phyloP scores from a whole-genome alignment of 2,329 filamentous ascomycete genomes.

The Penicillium sp. region DNA sequence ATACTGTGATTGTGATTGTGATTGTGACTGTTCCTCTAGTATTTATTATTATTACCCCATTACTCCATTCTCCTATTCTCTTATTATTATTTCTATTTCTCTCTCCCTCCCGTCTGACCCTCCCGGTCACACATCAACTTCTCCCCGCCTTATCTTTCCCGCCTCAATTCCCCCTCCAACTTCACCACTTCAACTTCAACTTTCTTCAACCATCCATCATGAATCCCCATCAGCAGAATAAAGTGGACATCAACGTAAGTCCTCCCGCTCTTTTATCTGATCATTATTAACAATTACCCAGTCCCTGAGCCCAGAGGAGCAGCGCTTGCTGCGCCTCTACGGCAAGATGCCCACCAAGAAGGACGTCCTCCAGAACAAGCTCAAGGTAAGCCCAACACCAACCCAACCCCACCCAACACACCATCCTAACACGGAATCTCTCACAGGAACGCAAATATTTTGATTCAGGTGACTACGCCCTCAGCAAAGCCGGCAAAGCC shows the following conservation, averaged over 20 bases:
- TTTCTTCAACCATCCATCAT: constrained; percentile 52
- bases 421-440: not conserved
- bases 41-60: not conserved
- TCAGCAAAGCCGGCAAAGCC: constrained; percentile 96
- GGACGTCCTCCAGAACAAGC: constrained; percentile 94
- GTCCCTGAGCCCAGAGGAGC: constrained; percentile 92
- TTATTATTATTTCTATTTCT: not conserved
- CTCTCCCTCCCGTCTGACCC: not conserved
- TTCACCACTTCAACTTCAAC: not conserved
- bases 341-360: constrained; percentile 96
- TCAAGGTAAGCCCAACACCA: constrained; percentile 62
- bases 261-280: not conserved
- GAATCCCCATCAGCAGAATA: constrained; percentile 98
- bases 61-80: not conserved
- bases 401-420: not conserved
- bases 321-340: constrained; percentile 93
- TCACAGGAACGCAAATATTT: constrained; percentile 94
- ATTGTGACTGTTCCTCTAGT: not conserved
- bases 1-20: not conserved
- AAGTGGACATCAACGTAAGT: constrained; percentile 91
- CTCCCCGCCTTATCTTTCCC: constrained; percentile 10
- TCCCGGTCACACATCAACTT: constrained; percentile 4
- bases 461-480: constrained; percentile 92
- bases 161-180: constrained; percentile 4
- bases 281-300: constrained; percentile 41